Evolutionary conservation across 805 yeast species (phyloP), one percentile per base, ranked within the genome.

Genomic region (Candida broadrunensis): DNA sequence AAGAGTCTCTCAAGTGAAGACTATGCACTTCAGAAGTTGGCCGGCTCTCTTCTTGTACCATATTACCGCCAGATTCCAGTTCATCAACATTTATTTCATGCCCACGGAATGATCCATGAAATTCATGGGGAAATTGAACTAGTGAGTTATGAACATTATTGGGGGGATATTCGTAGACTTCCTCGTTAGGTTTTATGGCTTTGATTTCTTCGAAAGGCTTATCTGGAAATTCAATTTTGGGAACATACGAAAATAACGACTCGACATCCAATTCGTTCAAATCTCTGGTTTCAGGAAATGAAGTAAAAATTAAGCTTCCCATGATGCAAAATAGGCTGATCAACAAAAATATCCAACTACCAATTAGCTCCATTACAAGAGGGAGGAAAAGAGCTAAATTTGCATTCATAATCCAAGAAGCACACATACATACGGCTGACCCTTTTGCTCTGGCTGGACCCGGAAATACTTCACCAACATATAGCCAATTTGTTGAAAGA

Each of bases 391-490:
- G 57, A 0, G 72, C 67, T 38, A 72, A 51, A 1, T 51, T 24
- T 16, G 67, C 67, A 45, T 62, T 67, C 6, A 67, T 43, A 1
- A 60, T 44, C 80, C 80, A 77, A 2, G 77, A 72, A 12, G 64
- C 53, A 19, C 72, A 55, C 70, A 73, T 69, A 35, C 77, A 68
- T 4, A 75, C 45, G 0, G 78, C 61, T 19, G 70, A 55, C 0
- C 79, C 80, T 46, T 72, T 75, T 0, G 73, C 58, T 44, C 77
- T 70, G 1, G 75, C 70, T 20, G 58, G 56, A 1, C 56, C 55
- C 0, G 78, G 77, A 33, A 78, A 67, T 4, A 76, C 55, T 47
- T 78, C 83, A 37, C 71, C 67, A 4, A 76, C 65, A 49, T 75
- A 77, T 16, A 78, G 52, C 76, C 75, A 70, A 25, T 78, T 67